Evolutionary conservation across 1,284 basidiomycete genomes (phyloP).

Genomic region (Flammula alnicola): DNA sequence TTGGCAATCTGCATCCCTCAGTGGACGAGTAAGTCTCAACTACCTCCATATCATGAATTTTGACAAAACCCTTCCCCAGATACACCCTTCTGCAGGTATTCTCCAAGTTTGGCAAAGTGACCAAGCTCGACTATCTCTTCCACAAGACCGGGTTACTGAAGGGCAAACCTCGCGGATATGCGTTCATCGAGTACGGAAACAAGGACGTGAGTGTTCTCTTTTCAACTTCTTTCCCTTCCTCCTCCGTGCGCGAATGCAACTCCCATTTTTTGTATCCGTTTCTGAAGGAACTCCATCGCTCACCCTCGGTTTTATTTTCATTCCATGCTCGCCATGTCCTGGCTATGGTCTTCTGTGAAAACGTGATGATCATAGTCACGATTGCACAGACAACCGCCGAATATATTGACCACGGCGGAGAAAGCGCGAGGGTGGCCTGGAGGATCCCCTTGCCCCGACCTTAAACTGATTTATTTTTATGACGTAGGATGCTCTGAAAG

Average conservation of each 20-base stretch:
- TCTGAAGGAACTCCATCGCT: slow-evolving; percentile 43
- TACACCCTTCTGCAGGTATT: slow-evolving; percentile 90
- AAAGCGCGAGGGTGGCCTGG: too few species aligned
- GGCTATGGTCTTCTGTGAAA: too few species aligned
- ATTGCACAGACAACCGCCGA: too few species aligned
- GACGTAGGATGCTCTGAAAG: slow-evolving; percentile 85
- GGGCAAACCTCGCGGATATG: slow-evolving; percentile 94
- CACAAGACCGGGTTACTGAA: slow-evolving; percentile 90
- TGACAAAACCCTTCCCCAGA: slow-evolving; percentile 42
- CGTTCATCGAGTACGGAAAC: slow-evolving; percentile 86
- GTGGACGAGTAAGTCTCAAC: slow-evolving; percentile 81
- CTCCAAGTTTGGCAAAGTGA: slow-evolving; percentile 88
- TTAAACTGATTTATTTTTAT: too few species aligned
- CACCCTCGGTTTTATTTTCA: slow-evolving; percentile 53
- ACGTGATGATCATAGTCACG: too few species aligned
- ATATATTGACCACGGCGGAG: too few species aligned
- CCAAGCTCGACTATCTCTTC: slow-evolving; percentile 93
- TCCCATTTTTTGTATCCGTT: slow-evolving; percentile 10
- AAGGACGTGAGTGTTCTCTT: slow-evolving; percentile 73
- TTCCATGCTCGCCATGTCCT: slow-evolving; percentile 22
- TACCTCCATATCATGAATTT: background rate
- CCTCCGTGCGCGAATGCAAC: background rate
- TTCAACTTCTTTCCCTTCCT: slow-evolving; percentile 14
- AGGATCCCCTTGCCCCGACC: background rate
- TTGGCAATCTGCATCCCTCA: slow-evolving; percentile 88